Percentiles rank a stretch among this genome's conserved stretches.
Evolutionary conservation across 495 filamentous ascomycete genomes (phyloP).

Genomic region (Annulohypoxylon maeteangense): DNA sequence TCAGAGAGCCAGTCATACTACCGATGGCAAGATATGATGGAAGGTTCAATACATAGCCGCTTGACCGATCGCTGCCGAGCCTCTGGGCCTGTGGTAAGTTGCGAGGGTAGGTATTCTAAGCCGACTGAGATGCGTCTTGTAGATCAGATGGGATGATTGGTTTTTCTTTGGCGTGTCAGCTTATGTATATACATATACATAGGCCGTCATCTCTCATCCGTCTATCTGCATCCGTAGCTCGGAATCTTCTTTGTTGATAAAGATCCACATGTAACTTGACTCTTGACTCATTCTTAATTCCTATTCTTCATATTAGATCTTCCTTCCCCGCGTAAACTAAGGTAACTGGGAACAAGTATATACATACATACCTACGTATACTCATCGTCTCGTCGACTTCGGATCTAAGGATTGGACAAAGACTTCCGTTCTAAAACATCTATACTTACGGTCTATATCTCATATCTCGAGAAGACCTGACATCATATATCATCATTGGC

Average conservation of each 20-base stretch:
- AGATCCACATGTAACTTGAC: conserved; percentile 9
- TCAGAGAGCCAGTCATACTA: conserved; percentile 7
- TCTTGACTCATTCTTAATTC: conserved; percentile 10
- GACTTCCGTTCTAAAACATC: background rate
- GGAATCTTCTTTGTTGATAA: conserved; percentile 29
- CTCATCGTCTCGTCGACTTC: background rate
- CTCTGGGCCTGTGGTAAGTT: conserved; percentile 16
- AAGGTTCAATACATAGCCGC: conserved; percentile 40
- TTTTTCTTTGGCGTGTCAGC: conserved; percentile 7
- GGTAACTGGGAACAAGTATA: background rate
- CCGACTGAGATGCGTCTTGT: conserved; percentile 15
- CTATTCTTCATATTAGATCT: conserved; percentile 10
- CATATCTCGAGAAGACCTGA: conserved; percentile 3
- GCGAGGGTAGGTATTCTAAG: conserved; percentile 12
- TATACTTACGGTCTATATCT: conserved; percentile 1
- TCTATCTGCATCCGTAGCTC: conserved; percentile 32
- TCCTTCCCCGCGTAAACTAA: conserved; percentile 2
- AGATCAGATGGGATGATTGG: conserved; percentile 22
- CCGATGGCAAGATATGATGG: conserved; percentile 23
- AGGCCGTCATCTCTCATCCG: background rate
- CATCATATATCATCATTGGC: conserved; percentile 14
- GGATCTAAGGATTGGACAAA: background rate
- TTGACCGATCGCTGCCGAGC: conserved; percentile 46
- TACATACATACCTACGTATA: background rate
- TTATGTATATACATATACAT: background rate